These are phyloP conservation scores for Gentiana straminea DNA, from an alignment of 257 asterid species.

Conservation along the genomic window DNA sequence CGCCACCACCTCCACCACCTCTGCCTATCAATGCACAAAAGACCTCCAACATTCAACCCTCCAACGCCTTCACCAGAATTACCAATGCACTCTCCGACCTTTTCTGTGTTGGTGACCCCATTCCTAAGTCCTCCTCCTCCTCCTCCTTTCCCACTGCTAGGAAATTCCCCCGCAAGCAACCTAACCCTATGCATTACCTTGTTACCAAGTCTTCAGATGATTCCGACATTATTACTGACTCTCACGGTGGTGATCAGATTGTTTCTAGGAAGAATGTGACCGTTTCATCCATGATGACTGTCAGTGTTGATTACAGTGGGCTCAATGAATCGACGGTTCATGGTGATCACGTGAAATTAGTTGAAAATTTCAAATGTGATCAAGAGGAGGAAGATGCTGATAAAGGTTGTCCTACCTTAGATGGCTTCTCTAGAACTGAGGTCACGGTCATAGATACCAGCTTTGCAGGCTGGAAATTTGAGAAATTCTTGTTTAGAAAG, in stretches of 20 bases:
- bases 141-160: slow-evolving; percentile 13
- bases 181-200: slow-evolving; percentile 53
- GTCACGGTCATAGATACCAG: slow-evolving; percentile 88
- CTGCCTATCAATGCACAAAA: slow-evolving; percentile 1
- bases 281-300: neutral
- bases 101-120: slow-evolving; percentile 53
- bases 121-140: slow-evolving; percentile 6
- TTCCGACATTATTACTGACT: slow-evolving; percentile 7
- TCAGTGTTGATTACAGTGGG: slow-evolving; percentile 30
- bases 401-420: slow-evolving; percentile 24
- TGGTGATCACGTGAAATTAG: slow-evolving; percentile 12
- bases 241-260: slow-evolving; percentile 15
- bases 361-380: slow-evolving; percentile 11
- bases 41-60: slow-evolving; percentile 6
- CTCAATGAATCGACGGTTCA: slow-evolving; percentile 14
- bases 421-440: slow-evolving; percentile 75
- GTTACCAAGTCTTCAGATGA: slow-evolving; percentile 13
- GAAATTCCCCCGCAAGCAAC: slow-evolving; percentile 57
- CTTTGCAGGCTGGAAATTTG: slow-evolving; percentile 72
- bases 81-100: slow-evolving; percentile 60
- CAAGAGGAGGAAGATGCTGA: slow-evolving; percentile 22
- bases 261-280: slow-evolving; percentile 13
- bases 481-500: slow-evolving; percentile 71
- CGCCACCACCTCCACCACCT: slow-evolving; percentile 2
- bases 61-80: slow-evolving; percentile 23